These are phyloP conservation scores for Berkeleyomyces rouxiae DNA, from an alignment of 2,329 filamentous ascomycete species.

Conservation along the genomic window DNA sequence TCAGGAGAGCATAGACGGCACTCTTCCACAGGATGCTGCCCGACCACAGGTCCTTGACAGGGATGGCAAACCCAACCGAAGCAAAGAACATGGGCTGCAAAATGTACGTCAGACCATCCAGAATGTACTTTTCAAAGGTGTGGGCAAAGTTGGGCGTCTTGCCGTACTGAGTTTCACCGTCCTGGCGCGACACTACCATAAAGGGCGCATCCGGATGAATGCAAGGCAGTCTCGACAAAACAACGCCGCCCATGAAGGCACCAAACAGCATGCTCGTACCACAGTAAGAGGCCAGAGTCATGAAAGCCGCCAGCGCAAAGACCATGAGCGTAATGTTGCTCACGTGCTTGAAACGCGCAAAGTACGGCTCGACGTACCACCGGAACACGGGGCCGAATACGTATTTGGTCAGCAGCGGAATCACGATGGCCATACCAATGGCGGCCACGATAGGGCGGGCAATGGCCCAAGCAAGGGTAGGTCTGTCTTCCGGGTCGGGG, in stretches of 20 bases:
- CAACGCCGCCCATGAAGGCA: constrained; percentile 25
- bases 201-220: constrained; percentile 23
- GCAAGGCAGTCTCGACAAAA: constrained; percentile 23
- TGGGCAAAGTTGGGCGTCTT: constrained; percentile 24
- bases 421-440: constrained; percentile 21
- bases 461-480: constrained; percentile 21
- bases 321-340: constrained; percentile 21
- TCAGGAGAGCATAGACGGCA: constrained; percentile 37
- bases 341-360: constrained; percentile 20
- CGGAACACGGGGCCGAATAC: constrained; percentile 23
- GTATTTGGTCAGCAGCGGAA: constrained; percentile 23
- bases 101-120: constrained; percentile 25
- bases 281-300: constrained; percentile 21
- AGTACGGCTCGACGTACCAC: constrained; percentile 20
- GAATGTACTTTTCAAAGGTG: constrained; percentile 24
- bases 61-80: constrained; percentile 42
- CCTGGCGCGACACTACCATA: constrained; percentile 19
- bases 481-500: neutral
- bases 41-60: constrained; percentile 37
- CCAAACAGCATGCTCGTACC: constrained; percentile 25
- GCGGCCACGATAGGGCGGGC: constrained; percentile 25
- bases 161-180: constrained; percentile 20
- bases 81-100: constrained; percentile 43
- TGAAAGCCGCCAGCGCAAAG: constrained; percentile 18
- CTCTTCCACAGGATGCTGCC: constrained; percentile 38